Evolutionary conservation across 1,284 basidiomycete species (phyloP).

Genomic region (Chalciporus piperatoides): DNA sequence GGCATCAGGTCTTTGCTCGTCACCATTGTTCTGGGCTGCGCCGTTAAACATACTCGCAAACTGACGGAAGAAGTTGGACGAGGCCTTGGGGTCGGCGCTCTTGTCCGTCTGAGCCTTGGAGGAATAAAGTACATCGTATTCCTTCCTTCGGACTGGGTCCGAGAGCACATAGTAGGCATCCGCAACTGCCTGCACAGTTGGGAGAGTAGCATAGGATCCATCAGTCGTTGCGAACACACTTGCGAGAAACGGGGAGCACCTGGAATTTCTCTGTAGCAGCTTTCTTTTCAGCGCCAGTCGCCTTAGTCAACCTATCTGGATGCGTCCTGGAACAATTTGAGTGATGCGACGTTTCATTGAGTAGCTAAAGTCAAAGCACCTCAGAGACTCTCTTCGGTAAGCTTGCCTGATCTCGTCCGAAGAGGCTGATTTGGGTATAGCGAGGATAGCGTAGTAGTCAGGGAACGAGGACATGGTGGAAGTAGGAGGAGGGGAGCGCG

Average conservation of each 20-base stretch:
- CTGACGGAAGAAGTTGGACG: slow-evolving; percentile 72
- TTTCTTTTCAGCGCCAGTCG: slow-evolving; percentile 66
- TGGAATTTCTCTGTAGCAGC: slow-evolving; percentile 81
- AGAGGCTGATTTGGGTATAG: slow-evolving; percentile 55
- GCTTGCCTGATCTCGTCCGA: slow-evolving; percentile 75
- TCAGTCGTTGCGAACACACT: neutral
- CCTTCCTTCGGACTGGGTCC: slow-evolving; percentile 70
- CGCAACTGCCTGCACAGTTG: slow-evolving; percentile 65
- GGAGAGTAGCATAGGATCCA: neutral
- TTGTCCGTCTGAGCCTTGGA: slow-evolving; percentile 48
- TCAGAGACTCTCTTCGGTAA: slow-evolving; percentile 80
- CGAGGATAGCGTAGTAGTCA: slow-evolving; percentile 71
- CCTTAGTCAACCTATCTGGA: slow-evolving; percentile 84
- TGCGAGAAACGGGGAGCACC: slow-evolving; percentile 34
- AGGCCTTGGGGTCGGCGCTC: slow-evolving; percentile 61
- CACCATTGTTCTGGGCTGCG: slow-evolving; percentile 29
- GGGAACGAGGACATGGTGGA: slow-evolving; percentile 61
- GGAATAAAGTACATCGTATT: slow-evolving; percentile 76
- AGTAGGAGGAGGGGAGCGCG: slow-evolving; percentile 7
- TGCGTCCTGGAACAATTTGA: slow-evolving; percentile 59
- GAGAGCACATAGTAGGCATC: slow-evolving; percentile 97
- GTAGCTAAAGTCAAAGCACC: slow-evolving; percentile 28
- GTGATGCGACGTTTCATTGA: slow-evolving; percentile 11
- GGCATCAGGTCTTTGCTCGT: slow-evolving; percentile 62
- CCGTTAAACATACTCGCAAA: slow-evolving; percentile 68